Base-by-base conservation (phyloP, 208 protist species). In the Sergeia podlipaevii region DNA sequence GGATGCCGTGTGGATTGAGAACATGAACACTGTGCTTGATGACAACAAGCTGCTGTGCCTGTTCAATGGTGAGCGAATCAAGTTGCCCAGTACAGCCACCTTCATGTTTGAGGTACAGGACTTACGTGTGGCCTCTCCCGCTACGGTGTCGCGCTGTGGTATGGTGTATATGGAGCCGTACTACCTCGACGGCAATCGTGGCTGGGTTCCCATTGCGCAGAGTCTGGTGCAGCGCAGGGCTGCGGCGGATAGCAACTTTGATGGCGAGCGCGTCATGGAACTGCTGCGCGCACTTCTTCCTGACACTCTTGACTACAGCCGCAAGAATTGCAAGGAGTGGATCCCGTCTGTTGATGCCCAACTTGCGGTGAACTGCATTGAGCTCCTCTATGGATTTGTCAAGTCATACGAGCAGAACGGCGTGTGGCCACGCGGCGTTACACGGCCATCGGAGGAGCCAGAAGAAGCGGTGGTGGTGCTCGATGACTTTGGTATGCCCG, bases 61-160 rank as follows among this genome's bases (percentile, higher is more conserved):
- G 18, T 93, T 97, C 60, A 97, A 95, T 68, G 94, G 96, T 33
- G 96, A 99, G 74, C 91, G 97, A 57, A 98, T 99, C 67, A 97
- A 97, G 63, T 73, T 98, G 26, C 93, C 90, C 13, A 45, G 60
- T 4, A 96, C 89, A 24, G 89, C 97, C 28, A 86, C 92, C 29
- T 95, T 98, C 60, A 96, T 99, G 77, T 99, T 99, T 64, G 98
- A 99, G 70, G 97, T 99, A 27, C 95, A 98, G 59, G 95, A 99
- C 65, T 76, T 99, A 48, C 73, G 79, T 20, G 93, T 98, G 26
- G 98, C 97, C 13, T 99, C 98, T 13, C 98, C 98, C 15, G 98
- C 98, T 13, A 99, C 98, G 4, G 97, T 99, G 34, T 99, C 96
- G 18, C 85, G 98, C 37, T 99, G 97, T 70, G 98, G 98, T 54